Percentiles rank a stretch among this genome's conserved stretches.
phyloP scores from a whole-genome alignment of 306 rosid genomes.

The Cyamopsis tetragonoloba region DNA sequence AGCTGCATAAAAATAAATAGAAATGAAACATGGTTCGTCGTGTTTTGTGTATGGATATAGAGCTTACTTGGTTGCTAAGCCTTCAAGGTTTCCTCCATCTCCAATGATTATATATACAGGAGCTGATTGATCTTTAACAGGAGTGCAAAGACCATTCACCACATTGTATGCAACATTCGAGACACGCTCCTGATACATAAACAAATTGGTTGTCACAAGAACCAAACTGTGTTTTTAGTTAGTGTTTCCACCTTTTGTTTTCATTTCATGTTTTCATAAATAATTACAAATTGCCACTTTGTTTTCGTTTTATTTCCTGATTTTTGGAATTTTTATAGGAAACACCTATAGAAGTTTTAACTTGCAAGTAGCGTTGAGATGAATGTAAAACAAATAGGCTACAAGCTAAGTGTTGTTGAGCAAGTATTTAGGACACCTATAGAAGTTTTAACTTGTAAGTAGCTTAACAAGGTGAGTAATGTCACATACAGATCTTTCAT shows the following conservation, averaged over 20 bases:
- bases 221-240: too few species aligned
- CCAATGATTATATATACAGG: constrained; percentile 90
- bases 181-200: constrained; percentile 59
- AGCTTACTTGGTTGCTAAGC: constrained; percentile 76
- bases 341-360: too few species aligned
- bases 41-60: background rate
- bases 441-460: background rate
- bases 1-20: background rate
- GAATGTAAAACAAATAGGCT: too few species aligned
- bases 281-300: too few species aligned
- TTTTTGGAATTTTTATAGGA: too few species aligned
- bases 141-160: constrained; percentile 62
- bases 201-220: background rate
- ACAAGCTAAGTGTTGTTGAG: too few species aligned
- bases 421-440: too few species aligned
- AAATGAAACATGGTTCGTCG: background rate
- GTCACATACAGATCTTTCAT: constrained; percentile 75
- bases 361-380: too few species aligned
- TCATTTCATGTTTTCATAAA: too few species aligned
- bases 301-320: too few species aligned
- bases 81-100: constrained; percentile 92
- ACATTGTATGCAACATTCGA: constrained; percentile 70
- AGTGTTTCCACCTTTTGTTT: too few species aligned
- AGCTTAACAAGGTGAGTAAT: background rate
- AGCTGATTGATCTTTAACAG: constrained; percentile 68